Evolutionary conservation across 2,329 filamentous ascomycete genomes (phyloP), one percentile per base, ranked within the genome.

Genomic region (Ceratocystis papillata): DNA sequence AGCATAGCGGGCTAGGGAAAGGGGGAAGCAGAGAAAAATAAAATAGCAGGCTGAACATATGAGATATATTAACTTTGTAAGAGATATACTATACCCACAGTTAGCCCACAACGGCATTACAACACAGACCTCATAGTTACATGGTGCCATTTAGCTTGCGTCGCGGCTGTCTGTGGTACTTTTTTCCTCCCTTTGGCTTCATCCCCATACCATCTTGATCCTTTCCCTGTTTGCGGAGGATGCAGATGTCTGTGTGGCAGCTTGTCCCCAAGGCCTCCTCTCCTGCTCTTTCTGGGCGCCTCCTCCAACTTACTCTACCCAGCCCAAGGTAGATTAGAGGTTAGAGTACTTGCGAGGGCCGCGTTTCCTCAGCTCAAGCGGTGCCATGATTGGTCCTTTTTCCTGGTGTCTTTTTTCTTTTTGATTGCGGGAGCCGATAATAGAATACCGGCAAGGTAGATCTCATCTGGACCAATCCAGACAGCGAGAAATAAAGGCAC

Each of bases 111-210:
- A 53, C 48, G 7, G 7, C 30, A 33, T 33, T 33, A 33, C 30
- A 33, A 28, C 48, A 53, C 48, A 53, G n/a, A 22, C 48, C 22
- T 25, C 1, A 53, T n/a, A 22, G 48, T 53, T 53, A 53, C 48
- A 53, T 53, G 48, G 48, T 22, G 22, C 22, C 48, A 25, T 10
- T 33, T 5, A 22, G 48, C 4, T 53, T 25, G 48, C n/a, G 17
- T 53, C n/a, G 48, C 48, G 48, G 48, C 48, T 53, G n/a, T 53
- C 48, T 53, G n/a, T 53, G 48, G 48, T 22, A 22, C 22, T n/a
- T 25, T 8, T 53, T 53, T 28, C 28, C 48, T 53, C 48, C 8
- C 10, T 10, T 53, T 53, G 48, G 22, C 22, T 53, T 10, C n/a
- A n/a, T n/a, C 5, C 12, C n/a, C 5, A n/a, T 46, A 5, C 15